These are phyloP conservation scores for Kwoniella shandongensis DNA, from an alignment of 768 basidiomycete species.

Conservation along the genomic window DNA sequence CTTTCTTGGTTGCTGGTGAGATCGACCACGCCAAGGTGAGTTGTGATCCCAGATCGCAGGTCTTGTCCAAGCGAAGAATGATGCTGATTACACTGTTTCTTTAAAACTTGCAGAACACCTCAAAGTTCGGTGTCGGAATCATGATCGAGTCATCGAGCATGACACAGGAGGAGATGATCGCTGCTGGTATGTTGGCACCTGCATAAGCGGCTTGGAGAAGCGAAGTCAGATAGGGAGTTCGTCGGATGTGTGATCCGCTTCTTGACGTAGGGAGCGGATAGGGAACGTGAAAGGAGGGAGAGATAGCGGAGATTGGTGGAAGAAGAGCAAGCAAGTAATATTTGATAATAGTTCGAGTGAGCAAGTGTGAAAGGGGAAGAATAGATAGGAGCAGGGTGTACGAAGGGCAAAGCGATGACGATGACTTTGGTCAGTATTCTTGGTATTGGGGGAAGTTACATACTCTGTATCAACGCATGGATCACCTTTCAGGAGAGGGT, in stretches of 20 bases:
- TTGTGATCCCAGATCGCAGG: not conserved
- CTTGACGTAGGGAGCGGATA: not conserved
- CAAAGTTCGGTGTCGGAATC: slow-evolving; percentile 93
- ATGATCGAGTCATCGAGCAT: slow-evolving; percentile 74
- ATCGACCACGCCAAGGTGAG: slow-evolving; percentile 96
- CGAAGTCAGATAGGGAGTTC: not conserved
- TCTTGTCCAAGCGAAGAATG: not conserved
- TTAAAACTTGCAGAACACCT: slow-evolving; percentile 65
- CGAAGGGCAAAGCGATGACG: no score
- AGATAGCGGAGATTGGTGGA: not conserved
- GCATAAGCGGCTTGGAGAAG: slow-evolving; percentile 14
- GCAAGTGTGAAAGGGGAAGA: not conserved
- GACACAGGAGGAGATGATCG: slow-evolving; percentile 48
- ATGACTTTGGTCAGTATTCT: no score
- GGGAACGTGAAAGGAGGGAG: not conserved
- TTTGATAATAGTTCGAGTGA: not conserved
- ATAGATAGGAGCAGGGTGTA: not conserved
- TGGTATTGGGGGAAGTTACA: not conserved
- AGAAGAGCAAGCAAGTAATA: not conserved
- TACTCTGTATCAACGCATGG: slow-evolving; percentile 27
- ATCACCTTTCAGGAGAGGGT: slow-evolving; percentile 28
- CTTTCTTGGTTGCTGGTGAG: slow-evolving; percentile 92
- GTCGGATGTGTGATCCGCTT: no score
- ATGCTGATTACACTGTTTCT: not conserved
- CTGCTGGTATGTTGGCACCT: slow-evolving; percentile 47